Conservation (phyloP, 371 early-diverging fungal genomes). For the Mucor plumbeus region DNA sequence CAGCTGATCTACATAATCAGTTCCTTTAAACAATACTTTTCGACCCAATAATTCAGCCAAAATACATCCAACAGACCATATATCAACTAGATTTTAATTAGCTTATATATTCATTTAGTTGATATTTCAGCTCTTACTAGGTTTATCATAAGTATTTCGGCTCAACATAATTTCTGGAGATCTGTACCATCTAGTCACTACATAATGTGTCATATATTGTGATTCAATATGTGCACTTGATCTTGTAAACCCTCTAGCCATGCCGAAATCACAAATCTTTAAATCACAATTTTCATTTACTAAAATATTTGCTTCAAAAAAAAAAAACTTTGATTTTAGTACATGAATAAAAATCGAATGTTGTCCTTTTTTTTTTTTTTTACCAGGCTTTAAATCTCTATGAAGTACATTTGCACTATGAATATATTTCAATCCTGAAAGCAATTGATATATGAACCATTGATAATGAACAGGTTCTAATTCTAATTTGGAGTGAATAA, state of each 20-base stretch:
- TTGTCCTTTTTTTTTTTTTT: neutral
- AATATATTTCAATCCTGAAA: slow-evolving; percentile 88
- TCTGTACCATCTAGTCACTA: slow-evolving; percentile 56
- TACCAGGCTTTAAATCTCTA: slow-evolving; percentile 87
- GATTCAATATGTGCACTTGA: slow-evolving; percentile 29
- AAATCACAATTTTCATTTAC: slow-evolving; percentile 90
- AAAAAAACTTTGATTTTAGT: neutral
- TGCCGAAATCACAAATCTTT: slow-evolving; percentile 59
- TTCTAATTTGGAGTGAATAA: slow-evolving; percentile 83
- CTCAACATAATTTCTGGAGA: slow-evolving; percentile 58
- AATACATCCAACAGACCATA: slow-evolving; percentile 99
- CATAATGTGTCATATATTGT: slow-evolving; percentile 51
- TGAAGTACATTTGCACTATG: slow-evolving; percentile 91
- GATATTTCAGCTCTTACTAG: slow-evolving; percentile 38
- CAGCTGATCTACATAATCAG: slow-evolving; percentile 94
- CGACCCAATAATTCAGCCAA: slow-evolving; percentile 98
- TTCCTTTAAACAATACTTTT: slow-evolving; percentile 90
- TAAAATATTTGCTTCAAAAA: slow-evolving; percentile 73
- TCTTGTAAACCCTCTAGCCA: slow-evolving; percentile 48
- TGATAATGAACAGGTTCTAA: slow-evolving; percentile 90
- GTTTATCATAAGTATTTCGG: slow-evolving; percentile 40
- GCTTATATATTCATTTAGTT: no score
- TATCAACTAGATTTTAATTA: slow-evolving; percentile 70
- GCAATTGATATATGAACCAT: slow-evolving; percentile 92
- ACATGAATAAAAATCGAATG: neutral